Conservation (phyloP, 202 grass and related monocot species). For the Saccharum hybrid region DNA sequence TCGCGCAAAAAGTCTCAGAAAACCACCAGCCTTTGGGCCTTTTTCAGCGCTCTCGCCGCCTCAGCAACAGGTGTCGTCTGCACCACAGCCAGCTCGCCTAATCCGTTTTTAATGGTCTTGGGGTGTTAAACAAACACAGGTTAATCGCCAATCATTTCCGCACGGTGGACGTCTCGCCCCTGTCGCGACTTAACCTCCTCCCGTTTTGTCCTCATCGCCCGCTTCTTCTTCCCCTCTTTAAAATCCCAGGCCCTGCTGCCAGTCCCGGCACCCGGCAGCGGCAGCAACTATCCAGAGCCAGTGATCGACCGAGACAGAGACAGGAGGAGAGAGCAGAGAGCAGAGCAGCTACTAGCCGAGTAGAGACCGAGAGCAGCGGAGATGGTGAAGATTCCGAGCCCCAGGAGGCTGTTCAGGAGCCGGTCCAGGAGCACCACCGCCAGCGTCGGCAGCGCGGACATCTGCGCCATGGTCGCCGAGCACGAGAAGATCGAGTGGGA, state of each 20-base stretch:
- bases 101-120: constrained; percentile 1
- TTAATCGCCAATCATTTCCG: constrained; percentile 41
- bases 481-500: too few species aligned
- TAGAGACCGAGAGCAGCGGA: not conserved
- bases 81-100: constrained; percentile 14
- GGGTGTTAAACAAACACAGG: constrained; percentile 28
- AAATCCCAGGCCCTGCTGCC: constrained; percentile 35
- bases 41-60: constrained; percentile 1
- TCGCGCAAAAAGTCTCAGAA: not conserved
- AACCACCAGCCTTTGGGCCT: not conserved
- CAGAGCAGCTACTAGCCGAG: not conserved
- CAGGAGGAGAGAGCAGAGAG: not conserved
- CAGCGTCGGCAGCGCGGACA: too few species aligned
- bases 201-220: constrained; percentile 46
- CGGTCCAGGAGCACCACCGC: constrained; percentile 40
- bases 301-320: constrained; percentile 1
- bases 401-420: constrained; percentile 84
- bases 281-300: not conserved
- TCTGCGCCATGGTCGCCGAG: too few species aligned
- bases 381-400: constrained; percentile 78
- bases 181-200: constrained; percentile 48
- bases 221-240: constrained; percentile 48
- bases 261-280: not conserved
- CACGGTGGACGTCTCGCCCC: constrained; percentile 46
- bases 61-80: constrained; percentile 40